These are phyloP conservation scores for Cymbomonas tetramitiformis DNA, from an alignment of 139 green algal species.

Conservation along the genomic window DNA sequence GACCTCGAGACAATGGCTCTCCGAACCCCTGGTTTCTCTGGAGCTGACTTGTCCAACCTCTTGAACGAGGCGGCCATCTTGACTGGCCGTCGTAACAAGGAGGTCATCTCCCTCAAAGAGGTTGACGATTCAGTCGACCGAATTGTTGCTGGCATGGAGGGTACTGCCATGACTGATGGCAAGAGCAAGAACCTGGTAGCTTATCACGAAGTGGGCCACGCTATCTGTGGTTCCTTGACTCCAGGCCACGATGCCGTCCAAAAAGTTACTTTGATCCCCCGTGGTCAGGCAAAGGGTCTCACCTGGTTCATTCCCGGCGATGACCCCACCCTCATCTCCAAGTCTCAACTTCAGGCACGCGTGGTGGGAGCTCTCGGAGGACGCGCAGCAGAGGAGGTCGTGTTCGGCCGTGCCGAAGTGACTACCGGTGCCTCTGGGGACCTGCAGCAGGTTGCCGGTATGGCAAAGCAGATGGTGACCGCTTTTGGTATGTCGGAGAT, in stretches of 20 bases:
- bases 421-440: constrained; percentile 72
- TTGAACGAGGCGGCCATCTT: constrained; percentile 98
- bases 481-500: constrained; percentile 97
- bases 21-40: constrained; percentile 80
- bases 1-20: constrained; percentile 85
- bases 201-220: constrained; percentile 95
- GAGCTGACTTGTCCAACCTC: constrained; percentile 94
- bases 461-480: constrained; percentile 83
- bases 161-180: constrained; percentile 88
- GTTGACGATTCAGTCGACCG: constrained; percentile 89
- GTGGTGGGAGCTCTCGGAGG: constrained; percentile 90
- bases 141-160: constrained; percentile 94
- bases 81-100: constrained; percentile 66
- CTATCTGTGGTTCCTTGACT: constrained; percentile 86
- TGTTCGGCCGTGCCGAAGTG: constrained; percentile 91
- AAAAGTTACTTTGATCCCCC: constrained; percentile 95
- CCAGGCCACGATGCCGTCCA: constrained; percentile 92
- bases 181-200: constrained; percentile 91
- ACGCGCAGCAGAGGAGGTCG: constrained; percentile 87
- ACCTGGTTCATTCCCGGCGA: constrained; percentile 96
- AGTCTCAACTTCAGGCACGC: constrained; percentile 89
- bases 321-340: constrained; percentile 87
- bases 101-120: constrained; percentile 60
- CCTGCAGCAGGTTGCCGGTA: constrained; percentile 47
- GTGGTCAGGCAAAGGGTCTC: constrained; percentile 84